A percentile compares a stretch with the other conserved stretches of the same genome.
Conservation (phyloP, 306 rosid species). For the Arachis stenosperma region DNA sequence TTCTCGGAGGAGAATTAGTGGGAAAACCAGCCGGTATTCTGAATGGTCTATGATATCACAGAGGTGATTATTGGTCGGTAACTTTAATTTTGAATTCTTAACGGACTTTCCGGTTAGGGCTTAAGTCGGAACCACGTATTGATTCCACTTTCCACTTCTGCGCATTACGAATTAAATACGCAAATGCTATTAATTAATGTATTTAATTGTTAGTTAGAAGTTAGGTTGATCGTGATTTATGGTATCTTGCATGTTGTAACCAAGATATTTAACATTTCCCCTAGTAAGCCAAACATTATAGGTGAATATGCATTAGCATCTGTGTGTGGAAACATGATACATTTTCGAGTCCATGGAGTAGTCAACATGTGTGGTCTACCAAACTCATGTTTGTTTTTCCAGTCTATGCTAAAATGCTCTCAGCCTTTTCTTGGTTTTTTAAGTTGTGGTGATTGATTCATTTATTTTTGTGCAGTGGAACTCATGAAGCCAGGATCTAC, state of each 20-base stretch:
- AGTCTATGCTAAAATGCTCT: not conserved
- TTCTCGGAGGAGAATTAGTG: no score
- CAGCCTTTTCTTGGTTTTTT: not conserved
- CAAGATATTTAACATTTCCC: not conserved
- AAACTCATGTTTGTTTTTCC: not conserved
- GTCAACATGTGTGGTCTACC: not conserved
- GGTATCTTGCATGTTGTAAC: slow-evolving; percentile 1
- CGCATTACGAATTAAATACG: not conserved
- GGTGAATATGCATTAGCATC: not conserved
- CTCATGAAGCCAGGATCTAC: slow-evolving; percentile 64
- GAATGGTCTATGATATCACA: no score
- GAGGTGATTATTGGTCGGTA: no score
- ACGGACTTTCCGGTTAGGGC: not conserved
- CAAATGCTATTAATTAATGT: not conserved
- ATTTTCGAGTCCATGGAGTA: not conserved
- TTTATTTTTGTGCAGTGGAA: slow-evolving; percentile 60
- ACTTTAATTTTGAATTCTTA: no score
- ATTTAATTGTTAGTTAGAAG: not conserved
- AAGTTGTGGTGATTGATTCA: not conserved
- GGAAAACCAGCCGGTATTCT: no score
- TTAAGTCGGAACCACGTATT: not conserved
- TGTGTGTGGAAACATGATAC: not conserved
- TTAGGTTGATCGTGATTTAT: not conserved
- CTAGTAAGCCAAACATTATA: not conserved
- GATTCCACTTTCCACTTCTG: not conserved